These are phyloP conservation scores for Ramularia endophylla DNA, from an alignment of 2,329 filamentous ascomycete species.

Conservation along the genomic window DNA sequence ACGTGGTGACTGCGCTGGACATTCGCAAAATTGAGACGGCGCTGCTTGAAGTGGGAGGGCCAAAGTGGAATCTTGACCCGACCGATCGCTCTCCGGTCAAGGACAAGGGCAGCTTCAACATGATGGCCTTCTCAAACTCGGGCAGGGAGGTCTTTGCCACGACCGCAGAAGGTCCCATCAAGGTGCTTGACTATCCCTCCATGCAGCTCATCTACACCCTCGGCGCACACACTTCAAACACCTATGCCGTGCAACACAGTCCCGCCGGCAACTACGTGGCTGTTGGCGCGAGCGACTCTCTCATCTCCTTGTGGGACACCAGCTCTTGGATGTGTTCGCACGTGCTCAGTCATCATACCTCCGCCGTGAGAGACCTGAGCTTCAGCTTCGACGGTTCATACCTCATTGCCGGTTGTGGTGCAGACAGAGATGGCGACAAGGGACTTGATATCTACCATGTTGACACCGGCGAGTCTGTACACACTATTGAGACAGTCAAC, in stretches of 20 bases:
- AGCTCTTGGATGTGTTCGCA: conserved; percentile 69
- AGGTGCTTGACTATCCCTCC: conserved; percentile 64
- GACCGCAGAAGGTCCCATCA: conserved; percentile 63
- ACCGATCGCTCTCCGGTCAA: conserved; percentile 21
- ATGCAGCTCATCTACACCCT: conserved; percentile 52
- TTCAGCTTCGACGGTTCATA: conserved; percentile 76
- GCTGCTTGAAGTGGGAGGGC: conserved; percentile 10
- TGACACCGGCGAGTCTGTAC: conserved; percentile 66
- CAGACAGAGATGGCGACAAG: conserved; percentile 55
- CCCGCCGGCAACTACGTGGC: conserved; percentile 67
- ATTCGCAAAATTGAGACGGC: conserved; percentile 19
- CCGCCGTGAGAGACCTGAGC: conserved; percentile 62
- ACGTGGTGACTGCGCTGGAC: conserved; percentile 30
- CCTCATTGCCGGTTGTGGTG: conserved; percentile 59
- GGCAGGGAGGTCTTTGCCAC: conserved; percentile 65
- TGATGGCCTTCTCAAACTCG: conserved; percentile 68
- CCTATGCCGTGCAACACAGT: conserved; percentile 62
- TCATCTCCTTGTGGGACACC: conserved; percentile 74
- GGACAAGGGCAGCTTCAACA: conserved; percentile 54
- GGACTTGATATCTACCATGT: conserved; percentile 65
- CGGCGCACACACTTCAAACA: conserved; percentile 67
- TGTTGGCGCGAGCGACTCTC: conserved; percentile 67
- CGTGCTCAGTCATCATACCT: conserved; percentile 63
- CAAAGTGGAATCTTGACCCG: conserved; percentile 12
- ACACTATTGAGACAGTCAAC: conserved; percentile 63